These are phyloP conservation scores for Alternaria dauci DNA, from an alignment of 2,329 filamentous ascomycete genomes.

Conservation along the genomic window DNA sequence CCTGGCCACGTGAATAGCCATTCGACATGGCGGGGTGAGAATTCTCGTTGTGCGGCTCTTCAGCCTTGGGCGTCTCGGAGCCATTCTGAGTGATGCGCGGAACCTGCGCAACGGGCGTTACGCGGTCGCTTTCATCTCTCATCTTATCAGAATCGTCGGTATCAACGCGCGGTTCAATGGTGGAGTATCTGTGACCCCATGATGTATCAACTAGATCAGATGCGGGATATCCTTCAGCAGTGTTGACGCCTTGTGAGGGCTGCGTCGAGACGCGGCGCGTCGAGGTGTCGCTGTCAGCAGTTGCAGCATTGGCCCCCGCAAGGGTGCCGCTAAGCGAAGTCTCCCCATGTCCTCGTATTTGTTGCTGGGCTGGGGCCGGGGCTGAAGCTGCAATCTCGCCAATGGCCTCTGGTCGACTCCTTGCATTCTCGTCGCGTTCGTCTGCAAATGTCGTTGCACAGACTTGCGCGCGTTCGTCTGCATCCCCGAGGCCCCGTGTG, in stretches of 20 bases:
- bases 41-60: conserved; percentile 17
- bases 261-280: conserved; percentile 30
- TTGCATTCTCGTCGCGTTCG: background rate
- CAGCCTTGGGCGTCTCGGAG: conserved; percentile 28
- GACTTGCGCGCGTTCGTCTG: background rate
- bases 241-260: conserved; percentile 43
- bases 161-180: conserved; percentile 36
- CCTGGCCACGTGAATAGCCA: conserved; percentile 22
- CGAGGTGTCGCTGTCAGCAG: conserved; percentile 16
- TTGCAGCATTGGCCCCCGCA: conserved; percentile 18
- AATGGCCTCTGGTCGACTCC: background rate
- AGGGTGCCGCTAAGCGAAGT: conserved; percentile 17
- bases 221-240: conserved; percentile 40
- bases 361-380: conserved; percentile 5
- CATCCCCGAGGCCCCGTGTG: background rate
- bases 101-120: conserved; percentile 40
- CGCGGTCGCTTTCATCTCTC: conserved; percentile 35
- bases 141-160: conserved; percentile 35
- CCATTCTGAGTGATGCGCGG: conserved; percentile 30
- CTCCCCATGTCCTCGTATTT: conserved; percentile 16
- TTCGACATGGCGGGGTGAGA: conserved; percentile 18
- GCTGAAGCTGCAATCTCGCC: background rate
- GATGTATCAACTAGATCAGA: conserved; percentile 44
- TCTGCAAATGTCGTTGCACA: background rate
- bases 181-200: conserved; percentile 42